Evolutionary conservation across 2,329 filamentous ascomycete genomes (phyloP).

Genomic region (Fusarium sp.): DNA sequence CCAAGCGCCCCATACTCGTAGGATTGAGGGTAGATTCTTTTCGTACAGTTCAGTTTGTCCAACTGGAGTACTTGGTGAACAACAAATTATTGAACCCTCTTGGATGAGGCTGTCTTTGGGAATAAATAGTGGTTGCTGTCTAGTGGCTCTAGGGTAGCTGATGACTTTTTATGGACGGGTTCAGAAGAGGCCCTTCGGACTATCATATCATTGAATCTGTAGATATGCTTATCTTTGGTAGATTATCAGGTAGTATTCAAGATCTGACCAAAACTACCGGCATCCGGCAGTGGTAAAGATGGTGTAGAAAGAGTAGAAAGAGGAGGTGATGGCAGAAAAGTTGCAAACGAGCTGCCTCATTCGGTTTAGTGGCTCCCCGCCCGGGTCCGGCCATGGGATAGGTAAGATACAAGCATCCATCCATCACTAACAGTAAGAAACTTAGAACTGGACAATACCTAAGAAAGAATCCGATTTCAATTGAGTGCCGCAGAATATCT

Average conservation of each 20-base stretch:
- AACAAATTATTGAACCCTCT: neutral
- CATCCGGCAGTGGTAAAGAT: slow-evolving; percentile 27
- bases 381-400: slow-evolving; percentile 29
- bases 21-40: neutral
- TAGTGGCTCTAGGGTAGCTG: neutral
- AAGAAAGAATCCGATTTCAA: slow-evolving; percentile 4
- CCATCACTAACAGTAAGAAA: slow-evolving; percentile 13
- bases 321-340: slow-evolving; percentile 6
- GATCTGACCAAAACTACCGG: slow-evolving; percentile 27
- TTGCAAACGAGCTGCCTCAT: slow-evolving; percentile 52
- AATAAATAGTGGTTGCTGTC: neutral
- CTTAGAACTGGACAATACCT: slow-evolving; percentile 18
- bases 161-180: neutral
- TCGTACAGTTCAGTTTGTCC: slow-evolving; percentile 2
- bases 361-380: slow-evolving; percentile 48
- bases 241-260: slow-evolving; percentile 8
- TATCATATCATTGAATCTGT: neutral
- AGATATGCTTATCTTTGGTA: neutral
- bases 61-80: neutral
- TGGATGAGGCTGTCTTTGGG: neutral
- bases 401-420: slow-evolving; percentile 6
- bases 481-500: slow-evolving; percentile 1
- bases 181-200: slow-evolving; percentile 4
- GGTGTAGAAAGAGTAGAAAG: slow-evolving; percentile 6
- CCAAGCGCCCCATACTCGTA: neutral